Evolutionary conservation across 331 rosid genomes (phyloP), one percentile per base, ranked within the genome.

Genomic region (Ulmus americana): DNA sequence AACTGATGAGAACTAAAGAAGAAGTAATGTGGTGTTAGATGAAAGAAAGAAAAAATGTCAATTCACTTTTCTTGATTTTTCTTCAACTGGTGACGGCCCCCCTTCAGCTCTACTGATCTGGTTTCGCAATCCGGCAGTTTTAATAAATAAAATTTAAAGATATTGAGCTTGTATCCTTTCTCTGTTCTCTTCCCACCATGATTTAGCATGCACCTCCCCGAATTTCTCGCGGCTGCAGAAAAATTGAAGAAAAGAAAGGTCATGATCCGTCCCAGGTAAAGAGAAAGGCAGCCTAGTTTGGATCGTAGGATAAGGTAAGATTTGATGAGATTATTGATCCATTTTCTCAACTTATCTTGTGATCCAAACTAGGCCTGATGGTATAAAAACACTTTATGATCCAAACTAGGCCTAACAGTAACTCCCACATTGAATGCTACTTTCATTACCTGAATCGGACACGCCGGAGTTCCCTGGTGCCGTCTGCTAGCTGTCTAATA

Each of bases 131-230:
- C 55, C 63, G 58, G 11, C 74, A 43, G 46, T 70, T 60, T 2
- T 55, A 63, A 59, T 69, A 15, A 43, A 55, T 54, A 22, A 63
- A 76, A 28, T 48, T 76, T 70, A 83, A 52, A 83, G 88, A 76
- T 83, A 83, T 74, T 94, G 88, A 65, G 85, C 83, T 61, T 84
- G 91, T 75, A 94, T 82, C 70, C 99, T 87, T 42, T 82, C 99
- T 64, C 83, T 83, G 77, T 94, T 94, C 28, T 78, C 87, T 18
- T 87, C 95, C 99, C 99, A 94, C 99, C 99, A 94, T 7, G 43
- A 66, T 82, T 83, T 87, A 0, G 99, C 99, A 8, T 73, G 70
- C 51, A 76, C 76, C 75, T 90, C 95, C 45, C 91, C 96, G 54
- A 94, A 94, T 72, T 60, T 81, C 73, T 87, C 90, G 0, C 95